These are phyloP conservation scores for Leucoagaricus sp. DNA, from an alignment of 1,284 basidiomycete species.

Conservation along the genomic window DNA sequence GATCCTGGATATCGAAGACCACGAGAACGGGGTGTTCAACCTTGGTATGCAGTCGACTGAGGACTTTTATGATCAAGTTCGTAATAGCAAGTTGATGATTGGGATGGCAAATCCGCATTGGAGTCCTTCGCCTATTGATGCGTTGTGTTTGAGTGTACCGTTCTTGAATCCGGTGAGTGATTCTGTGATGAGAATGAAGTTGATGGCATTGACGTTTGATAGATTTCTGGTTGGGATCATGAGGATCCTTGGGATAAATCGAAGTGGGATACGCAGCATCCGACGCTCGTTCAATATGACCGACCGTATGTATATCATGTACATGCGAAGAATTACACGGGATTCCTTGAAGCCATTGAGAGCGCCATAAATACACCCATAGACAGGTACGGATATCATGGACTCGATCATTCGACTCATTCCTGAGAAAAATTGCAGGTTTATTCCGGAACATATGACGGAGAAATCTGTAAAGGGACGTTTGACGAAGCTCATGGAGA, in stretches of 20 bases:
- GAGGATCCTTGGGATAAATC: slow-evolving; percentile 23
- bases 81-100: slow-evolving; percentile 24
- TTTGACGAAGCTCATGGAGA: slow-evolving; percentile 23
- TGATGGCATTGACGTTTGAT: neutral
- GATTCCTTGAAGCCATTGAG: slow-evolving; percentile 23
- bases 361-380: slow-evolving; percentile 23
- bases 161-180: slow-evolving; percentile 25
- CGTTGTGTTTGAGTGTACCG: slow-evolving; percentile 27
- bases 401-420: neutral
- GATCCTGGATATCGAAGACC: slow-evolving; percentile 24
- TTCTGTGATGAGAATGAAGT: neutral
- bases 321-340: slow-evolving; percentile 22
- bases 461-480: slow-evolving; percentile 21
- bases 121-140: slow-evolving; percentile 27
- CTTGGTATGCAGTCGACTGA: slow-evolving; percentile 16
- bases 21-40: slow-evolving; percentile 22
- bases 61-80: slow-evolving; percentile 21
- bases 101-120: slow-evolving; percentile 24
- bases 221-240: slow-evolving; percentile 24
- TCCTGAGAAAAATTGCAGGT: slow-evolving; percentile 12
- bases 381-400: slow-evolving; percentile 14
- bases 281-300: slow-evolving; percentile 21
- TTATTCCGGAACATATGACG: slow-evolving; percentile 26
- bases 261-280: slow-evolving; percentile 25
- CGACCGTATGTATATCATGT: slow-evolving; percentile 31